phyloP scores from a whole-genome alignment of 345 rosid genomes.

The Eutrema japonicum region DNA sequence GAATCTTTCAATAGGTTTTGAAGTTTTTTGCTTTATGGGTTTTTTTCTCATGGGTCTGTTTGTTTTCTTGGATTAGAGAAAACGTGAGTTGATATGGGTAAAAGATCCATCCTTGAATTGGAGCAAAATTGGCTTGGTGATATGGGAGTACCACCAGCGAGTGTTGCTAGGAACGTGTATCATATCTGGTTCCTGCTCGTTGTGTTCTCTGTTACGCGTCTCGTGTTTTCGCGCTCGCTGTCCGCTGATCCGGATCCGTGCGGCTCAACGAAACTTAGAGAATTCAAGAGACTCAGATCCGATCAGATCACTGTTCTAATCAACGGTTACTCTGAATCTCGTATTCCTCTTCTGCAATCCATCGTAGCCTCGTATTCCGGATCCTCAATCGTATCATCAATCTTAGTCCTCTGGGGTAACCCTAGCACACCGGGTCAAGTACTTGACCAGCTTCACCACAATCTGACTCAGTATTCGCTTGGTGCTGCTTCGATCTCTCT shows the following conservation, averaged over 20 bases:
- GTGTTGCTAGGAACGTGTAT: too few relatives aligned
- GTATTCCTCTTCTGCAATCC: slow-evolving; percentile 65
- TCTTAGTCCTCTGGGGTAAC: slow-evolving; percentile 74
- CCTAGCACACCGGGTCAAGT: slow-evolving; percentile 51
- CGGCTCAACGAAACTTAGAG: slow-evolving; percentile 37
- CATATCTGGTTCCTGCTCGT: slow-evolving; percentile 3
- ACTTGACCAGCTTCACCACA: slow-evolving; percentile 51
- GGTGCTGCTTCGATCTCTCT: slow-evolving; percentile 61
- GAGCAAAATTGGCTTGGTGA: too few relatives aligned
- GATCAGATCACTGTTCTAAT: slow-evolving; percentile 77
- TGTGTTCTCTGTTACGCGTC: slow-evolving; percentile 7
- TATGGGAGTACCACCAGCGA: too few relatives aligned
- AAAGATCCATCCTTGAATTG: too few relatives aligned
- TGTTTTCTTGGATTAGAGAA: too few relatives aligned
- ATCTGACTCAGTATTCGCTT: slow-evolving; percentile 53
- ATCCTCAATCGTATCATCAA: slow-evolving; percentile 57
- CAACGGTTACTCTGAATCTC: slow-evolving; percentile 70
- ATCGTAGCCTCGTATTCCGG: slow-evolving; percentile 58
- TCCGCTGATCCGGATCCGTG: slow-evolving; percentile 46
- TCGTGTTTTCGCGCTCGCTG: slow-evolving; percentile 38
- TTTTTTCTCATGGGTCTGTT: too few relatives aligned
- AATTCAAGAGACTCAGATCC: slow-evolving; percentile 51
- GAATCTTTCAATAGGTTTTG: too few relatives aligned
- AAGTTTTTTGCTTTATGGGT: too few relatives aligned
- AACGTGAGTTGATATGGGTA: too few relatives aligned